These are phyloP conservation scores for Eucalyptus pauciflora DNA, from an alignment of 345 rosid species.

Conservation along the genomic window DNA sequence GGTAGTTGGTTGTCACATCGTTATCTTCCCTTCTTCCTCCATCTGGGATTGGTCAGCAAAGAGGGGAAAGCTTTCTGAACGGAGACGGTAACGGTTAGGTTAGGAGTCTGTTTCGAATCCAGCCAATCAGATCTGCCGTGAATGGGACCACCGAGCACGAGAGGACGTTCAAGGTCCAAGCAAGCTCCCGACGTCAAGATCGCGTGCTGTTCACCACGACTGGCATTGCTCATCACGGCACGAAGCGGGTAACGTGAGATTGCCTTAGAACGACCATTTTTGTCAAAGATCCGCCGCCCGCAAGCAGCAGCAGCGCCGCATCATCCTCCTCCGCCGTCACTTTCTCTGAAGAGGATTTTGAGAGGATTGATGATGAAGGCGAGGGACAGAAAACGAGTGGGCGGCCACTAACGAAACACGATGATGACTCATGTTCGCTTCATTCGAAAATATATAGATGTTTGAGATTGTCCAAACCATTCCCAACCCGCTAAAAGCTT, in stretches of 20 bases:
- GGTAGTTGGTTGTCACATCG: not conserved
- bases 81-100: not conserved
- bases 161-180: not conserved
- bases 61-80: not conserved
- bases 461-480: not conserved
- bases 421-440: not conserved
- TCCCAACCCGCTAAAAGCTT: not conserved
- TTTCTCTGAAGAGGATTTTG: not conserved
- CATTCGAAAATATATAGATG: not conserved
- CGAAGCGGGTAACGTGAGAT: not conserved
- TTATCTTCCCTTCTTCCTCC: not conserved
- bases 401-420: not conserved
- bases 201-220: not conserved
- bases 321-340: not conserved
- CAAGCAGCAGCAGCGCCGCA: not conserved
- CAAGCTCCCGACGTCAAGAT: not conserved
- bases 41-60: not conserved
- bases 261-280: not conserved
- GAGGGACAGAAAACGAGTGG: not conserved
- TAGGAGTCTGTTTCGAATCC: not conserved
- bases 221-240: not conserved
- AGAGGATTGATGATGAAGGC: not conserved
- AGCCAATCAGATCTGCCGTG: not conserved
- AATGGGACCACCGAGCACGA: not conserved
- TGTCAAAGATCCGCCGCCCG: not conserved